Conservation (phyloP, 805 yeast species). For the Wickerhamiella sergipiensis region DNA sequence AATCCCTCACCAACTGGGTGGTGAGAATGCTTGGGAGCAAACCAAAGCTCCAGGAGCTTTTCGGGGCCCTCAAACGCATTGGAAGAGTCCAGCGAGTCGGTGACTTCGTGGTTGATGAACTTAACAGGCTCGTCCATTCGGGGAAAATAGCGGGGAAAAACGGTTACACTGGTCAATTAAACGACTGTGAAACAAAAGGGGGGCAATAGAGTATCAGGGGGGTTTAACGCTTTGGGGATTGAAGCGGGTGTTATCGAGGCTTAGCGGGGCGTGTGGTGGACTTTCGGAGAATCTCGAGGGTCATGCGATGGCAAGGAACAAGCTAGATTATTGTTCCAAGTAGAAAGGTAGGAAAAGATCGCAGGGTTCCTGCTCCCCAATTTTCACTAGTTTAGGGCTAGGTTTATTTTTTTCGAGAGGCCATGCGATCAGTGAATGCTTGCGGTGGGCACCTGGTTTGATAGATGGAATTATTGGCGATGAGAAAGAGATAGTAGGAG, state of each 20-base stretch:
- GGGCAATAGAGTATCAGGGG: conserved; percentile 6
- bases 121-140: conserved; percentile 16
- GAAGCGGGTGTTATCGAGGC: conserved; percentile 14
- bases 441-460: no score
- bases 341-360: not conserved
- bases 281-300: conserved; percentile 12
- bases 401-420: not conserved
- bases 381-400: not conserved
- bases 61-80: conserved; percentile 97
- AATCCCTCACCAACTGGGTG: conserved; percentile 26
- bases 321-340: not conserved
- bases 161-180: conserved; percentile 4
- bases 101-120: conserved; percentile 65
- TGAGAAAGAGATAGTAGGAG: no score
- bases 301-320: conserved; percentile 8
- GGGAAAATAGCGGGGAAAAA: not conserved
- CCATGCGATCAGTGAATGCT: no score
- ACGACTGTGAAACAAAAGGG: not conserved
- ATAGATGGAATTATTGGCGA: no score
- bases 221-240: not conserved
- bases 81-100: conserved; percentile 70
- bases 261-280: conserved; percentile 14
- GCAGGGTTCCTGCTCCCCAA: not conserved
- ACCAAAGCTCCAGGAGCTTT: conserved; percentile 83
- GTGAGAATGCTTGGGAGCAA: conserved; percentile 38